Evolutionary conservation across 345 rosid species (phyloP), one percentile per base, ranked within the genome.

Genomic region (Crucihimalaya himalaica): DNA sequence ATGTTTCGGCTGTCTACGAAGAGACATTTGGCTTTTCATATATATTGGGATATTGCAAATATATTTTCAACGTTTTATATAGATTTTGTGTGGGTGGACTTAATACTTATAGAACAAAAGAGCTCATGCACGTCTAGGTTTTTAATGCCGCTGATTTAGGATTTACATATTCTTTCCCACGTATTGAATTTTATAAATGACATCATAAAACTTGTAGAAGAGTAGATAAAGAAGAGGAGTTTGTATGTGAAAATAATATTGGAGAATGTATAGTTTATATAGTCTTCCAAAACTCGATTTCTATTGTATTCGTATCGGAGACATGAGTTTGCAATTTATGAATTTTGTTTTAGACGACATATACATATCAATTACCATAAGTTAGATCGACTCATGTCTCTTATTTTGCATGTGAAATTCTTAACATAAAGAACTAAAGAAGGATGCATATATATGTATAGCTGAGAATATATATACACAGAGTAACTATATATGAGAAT

Each of bases 1-100:
- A 76, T 27, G 66, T 63, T 70, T 37, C 52, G 66, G 79, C 52
- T 70, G 15, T 34, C 20, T 47, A 55, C 65, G 71, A 76, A 76
- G 66, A 70, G 80, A 63, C 80, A 70, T 53, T 68, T 76, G 80
- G 76, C 80, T 70, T 76, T 76, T 63, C 71, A 70, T 68, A 68
- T 63, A 70, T 68, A 68, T 63, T 55, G 40, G 28, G 56, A 62
- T 76, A 37, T 16, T 68, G 15, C 20, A 34, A 19, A 54, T 42
- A 63, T 42, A 43, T 31, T 42, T 53, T 34, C 71, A 56, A 47
- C 71, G 63, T 61, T 53, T 47, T 37, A 6, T 74, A 48, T 21
- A 48, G 6, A 39, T 45, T 68, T 61, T 52, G 39, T 60, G 29
- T 40, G 19, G 10, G n/a, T 45, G 28, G 37, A 39, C 6, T 20